These are phyloP conservation scores for Alnus rubra DNA, from an alignment of 306 rosid species.

Conservation along the genomic window DNA sequence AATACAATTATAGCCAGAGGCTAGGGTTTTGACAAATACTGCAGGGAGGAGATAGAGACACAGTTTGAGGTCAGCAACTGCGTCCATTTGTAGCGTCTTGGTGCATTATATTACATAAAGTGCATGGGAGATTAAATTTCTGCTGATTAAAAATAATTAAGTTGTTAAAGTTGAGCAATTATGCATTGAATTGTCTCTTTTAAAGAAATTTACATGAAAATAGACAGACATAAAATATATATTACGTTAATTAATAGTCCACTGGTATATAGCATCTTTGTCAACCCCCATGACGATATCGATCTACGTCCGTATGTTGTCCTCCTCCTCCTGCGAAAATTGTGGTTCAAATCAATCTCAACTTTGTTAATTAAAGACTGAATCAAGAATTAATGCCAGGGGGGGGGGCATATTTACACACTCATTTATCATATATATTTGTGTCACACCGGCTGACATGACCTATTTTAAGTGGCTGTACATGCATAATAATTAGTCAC, in stretches of 20 bases:
- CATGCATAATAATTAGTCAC: too few relatives aligned
- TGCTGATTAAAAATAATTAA: neutral
- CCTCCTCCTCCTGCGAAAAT: constrained; percentile 30
- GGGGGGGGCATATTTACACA: too few relatives aligned
- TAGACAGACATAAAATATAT: too few relatives aligned
- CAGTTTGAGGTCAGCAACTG: constrained; percentile 42
- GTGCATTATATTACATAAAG: constrained; percentile 45
- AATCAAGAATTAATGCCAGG: too few relatives aligned
- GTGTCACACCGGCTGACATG: too few relatives aligned
- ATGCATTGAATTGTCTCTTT: constrained; percentile 23
- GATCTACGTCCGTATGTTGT: constrained; percentile 27
- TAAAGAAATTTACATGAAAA: constrained; percentile 11
- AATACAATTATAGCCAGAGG: neutral
- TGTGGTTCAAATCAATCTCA: constrained; percentile 24
- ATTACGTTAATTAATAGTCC: constrained; percentile 16
- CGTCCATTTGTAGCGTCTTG: constrained; percentile 30
- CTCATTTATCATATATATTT: too few relatives aligned
- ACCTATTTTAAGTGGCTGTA: too few relatives aligned
- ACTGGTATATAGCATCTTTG: constrained; percentile 44
- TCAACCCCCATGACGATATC: constrained; percentile 57
- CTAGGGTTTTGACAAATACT: constrained; percentile 33
- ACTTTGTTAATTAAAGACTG: neutral
- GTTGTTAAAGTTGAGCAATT: constrained; percentile 36
- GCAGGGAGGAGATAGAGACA: constrained; percentile 15
- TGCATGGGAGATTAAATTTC: constrained; percentile 29